Percentiles rank a stretch among this genome's conserved stretches.
Conservation (phyloP, 202 grass and related monocot species). For the Hordeum pubiflorum region DNA sequence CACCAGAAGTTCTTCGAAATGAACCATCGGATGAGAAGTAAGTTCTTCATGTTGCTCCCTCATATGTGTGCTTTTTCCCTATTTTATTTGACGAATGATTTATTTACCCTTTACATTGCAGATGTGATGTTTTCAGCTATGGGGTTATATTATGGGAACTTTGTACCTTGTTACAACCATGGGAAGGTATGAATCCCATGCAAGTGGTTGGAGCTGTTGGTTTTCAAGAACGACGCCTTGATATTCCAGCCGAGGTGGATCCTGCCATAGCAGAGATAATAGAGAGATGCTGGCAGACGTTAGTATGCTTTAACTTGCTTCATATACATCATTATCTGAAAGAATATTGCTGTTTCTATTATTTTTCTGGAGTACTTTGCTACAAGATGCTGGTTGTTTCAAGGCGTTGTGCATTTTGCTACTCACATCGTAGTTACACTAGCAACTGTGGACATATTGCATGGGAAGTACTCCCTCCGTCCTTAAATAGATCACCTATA, state of each 20-base stretch:
- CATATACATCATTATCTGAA: neutral
- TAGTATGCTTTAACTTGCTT: conserved; percentile 53
- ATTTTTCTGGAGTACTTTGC: conserved; percentile 2
- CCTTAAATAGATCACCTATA: too few relatives aligned
- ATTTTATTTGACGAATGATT: conserved; percentile 2
- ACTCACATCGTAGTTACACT: conserved; percentile 3
- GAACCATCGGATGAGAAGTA: conserved; percentile 99
- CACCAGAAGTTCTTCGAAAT: conserved; percentile 94
- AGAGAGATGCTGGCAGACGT: conserved; percentile 87
- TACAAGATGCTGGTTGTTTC: neutral
- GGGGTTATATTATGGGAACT: conserved; percentile 98
- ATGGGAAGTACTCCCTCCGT: neutral
- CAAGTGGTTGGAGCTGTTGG: conserved; percentile 99
- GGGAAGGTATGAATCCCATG: conserved; percentile 99
- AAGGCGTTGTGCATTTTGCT: neutral
- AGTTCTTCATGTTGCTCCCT: conserved; percentile 21
- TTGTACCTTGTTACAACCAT: conserved; percentile 81
- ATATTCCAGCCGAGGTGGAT: conserved; percentile 76
- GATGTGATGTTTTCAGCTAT: conserved; percentile 97
- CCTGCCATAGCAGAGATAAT: conserved; percentile 75
- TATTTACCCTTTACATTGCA: conserved; percentile 32
- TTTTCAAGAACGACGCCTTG: conserved; percentile 87
- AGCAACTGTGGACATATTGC: neutral
- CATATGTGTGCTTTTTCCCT: neutral
- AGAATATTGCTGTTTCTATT: neutral